These are phyloP conservation scores for Coelastrella sp. DNA, from an alignment of 139 green algal species.

Conservation along the genomic window DNA sequence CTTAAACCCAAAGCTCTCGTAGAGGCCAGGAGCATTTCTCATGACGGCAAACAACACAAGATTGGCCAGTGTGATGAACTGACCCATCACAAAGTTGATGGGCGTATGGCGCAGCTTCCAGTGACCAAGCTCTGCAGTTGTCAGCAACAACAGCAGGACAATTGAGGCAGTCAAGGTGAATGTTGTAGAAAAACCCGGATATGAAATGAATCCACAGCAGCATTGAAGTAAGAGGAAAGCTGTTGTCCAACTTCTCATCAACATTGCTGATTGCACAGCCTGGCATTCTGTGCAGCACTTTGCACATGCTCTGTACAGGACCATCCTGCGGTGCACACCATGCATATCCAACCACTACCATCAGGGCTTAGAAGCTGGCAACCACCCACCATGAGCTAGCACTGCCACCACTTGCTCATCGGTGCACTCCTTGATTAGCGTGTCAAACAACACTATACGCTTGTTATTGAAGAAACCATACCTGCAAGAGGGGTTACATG, in stretches of 20 bases:
- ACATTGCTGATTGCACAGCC: background rate
- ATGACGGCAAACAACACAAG: slow-evolving; percentile 79
- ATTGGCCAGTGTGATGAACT: slow-evolving; percentile 75
- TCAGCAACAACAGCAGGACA: background rate
- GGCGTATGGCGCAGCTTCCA: slow-evolving; percentile 92
- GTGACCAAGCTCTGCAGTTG: slow-evolving; percentile 64
- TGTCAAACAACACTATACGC: slow-evolving; percentile 86
- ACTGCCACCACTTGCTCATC: slow-evolving; percentile 90
- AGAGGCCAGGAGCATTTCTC: slow-evolving; percentile 65
- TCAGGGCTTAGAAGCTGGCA: no score
- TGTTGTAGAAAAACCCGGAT: no score
- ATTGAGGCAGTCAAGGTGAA: no score
- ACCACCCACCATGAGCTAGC: slow-evolving; percentile 85
- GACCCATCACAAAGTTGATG: slow-evolving; percentile 69
- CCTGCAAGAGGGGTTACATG: slow-evolving; percentile 6
- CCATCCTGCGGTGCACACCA: no score
- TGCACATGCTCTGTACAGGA: no score
- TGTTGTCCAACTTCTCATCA: background rate
- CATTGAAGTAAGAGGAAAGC: no score
- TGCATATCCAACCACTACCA: no score
- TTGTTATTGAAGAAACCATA: slow-evolving; percentile 95
- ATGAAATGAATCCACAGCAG: no score
- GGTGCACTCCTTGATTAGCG: slow-evolving; percentile 55
- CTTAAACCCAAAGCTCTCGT: slow-evolving; percentile 85
- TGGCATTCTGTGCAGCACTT: background rate